Evolutionary conservation across 2,329 filamentous ascomycete genomes (phyloP).

Genomic region (Aureobasidium sp.): DNA sequence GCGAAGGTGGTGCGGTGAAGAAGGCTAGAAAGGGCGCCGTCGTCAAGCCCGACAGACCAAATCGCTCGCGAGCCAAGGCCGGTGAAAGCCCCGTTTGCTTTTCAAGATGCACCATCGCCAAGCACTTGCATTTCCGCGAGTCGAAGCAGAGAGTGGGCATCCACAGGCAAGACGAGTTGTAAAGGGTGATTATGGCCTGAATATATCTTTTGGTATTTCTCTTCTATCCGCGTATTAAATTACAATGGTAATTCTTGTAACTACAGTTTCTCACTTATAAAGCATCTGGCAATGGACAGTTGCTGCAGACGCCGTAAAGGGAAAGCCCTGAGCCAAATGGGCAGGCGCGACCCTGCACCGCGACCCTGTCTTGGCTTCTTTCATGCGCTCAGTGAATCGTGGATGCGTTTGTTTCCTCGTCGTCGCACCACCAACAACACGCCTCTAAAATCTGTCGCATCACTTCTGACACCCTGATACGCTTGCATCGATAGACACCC

Average conservation of each 20-base stretch:
- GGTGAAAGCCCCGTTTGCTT: not conserved
- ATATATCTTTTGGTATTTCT: not conserved
- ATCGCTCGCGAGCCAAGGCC: not conserved
- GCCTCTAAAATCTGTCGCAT: not conserved
- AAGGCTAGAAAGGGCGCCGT: constrained; percentile 1
- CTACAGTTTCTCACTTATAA: not conserved
- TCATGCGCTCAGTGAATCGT: not conserved
- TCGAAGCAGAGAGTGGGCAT: not conserved
- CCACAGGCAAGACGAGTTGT: not conserved
- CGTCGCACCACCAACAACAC: not conserved
- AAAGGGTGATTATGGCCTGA: no score
- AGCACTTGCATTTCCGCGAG: not conserved
- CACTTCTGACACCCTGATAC: not conserved
- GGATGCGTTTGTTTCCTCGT: not conserved
- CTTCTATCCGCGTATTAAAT: not conserved
- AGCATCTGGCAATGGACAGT: not conserved
- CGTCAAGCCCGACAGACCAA: not conserved
- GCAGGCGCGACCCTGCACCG: not conserved
- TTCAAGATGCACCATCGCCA: not conserved
- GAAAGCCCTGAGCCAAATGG: not conserved
- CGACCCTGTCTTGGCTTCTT: constrained; percentile 6
- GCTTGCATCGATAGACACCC: not conserved
- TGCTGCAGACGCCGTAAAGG: not conserved
- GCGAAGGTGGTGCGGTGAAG: not conserved
- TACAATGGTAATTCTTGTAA: not conserved